phyloP scores from a whole-genome alignment of 2,329 filamentous ascomycete genomes.

The Periconia macrospinosa region DNA sequence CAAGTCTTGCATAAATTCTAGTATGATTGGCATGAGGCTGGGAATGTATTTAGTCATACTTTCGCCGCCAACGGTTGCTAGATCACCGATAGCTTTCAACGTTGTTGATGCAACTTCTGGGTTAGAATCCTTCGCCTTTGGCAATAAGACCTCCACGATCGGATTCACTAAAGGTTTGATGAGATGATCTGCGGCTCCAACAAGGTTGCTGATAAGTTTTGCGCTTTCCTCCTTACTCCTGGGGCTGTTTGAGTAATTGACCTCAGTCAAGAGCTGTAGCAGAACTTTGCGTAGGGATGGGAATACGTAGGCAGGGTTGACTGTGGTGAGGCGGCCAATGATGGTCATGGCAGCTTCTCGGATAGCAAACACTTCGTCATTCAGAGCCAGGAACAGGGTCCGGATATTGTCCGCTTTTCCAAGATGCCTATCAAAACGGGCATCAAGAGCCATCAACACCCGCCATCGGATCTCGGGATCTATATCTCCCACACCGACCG shows the following conservation, averaged over 20 bases:
- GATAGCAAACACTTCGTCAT: constrained; percentile 91
- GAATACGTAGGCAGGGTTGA: constrained; percentile 97
- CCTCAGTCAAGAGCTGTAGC: constrained; percentile 92
- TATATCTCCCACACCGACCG: constrained; percentile 87
- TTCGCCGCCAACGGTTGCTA: constrained; percentile 90
- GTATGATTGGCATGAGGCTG: constrained; percentile 89
- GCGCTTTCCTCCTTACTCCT: constrained; percentile 97
- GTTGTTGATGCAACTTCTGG: constrained; percentile 91
- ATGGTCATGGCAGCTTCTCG: constrained; percentile 94
- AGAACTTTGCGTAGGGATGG: constrained; percentile 92
- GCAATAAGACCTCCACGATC: constrained; percentile 91
- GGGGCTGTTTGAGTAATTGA: constrained; percentile 92
- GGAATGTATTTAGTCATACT: constrained; percentile 93
- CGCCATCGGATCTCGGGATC: constrained; percentile 87
- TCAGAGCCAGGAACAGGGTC: constrained; percentile 90
- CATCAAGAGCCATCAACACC: constrained; percentile 85
- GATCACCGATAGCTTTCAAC: constrained; percentile 90
- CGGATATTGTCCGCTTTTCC: constrained; percentile 97
- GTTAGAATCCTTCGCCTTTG: constrained; percentile 83
- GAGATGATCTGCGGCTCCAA: constrained; percentile 87
- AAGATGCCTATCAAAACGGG: constrained; percentile 94
- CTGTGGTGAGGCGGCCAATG: constrained; percentile 85
- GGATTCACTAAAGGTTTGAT: constrained; percentile 97
- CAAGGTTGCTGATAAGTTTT: constrained; percentile 86
- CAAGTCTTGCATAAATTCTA: constrained; percentile 91